phyloP scores from a whole-genome alignment of 2,329 filamentous ascomycete species.

The Karstenula rhodostoma region DNA sequence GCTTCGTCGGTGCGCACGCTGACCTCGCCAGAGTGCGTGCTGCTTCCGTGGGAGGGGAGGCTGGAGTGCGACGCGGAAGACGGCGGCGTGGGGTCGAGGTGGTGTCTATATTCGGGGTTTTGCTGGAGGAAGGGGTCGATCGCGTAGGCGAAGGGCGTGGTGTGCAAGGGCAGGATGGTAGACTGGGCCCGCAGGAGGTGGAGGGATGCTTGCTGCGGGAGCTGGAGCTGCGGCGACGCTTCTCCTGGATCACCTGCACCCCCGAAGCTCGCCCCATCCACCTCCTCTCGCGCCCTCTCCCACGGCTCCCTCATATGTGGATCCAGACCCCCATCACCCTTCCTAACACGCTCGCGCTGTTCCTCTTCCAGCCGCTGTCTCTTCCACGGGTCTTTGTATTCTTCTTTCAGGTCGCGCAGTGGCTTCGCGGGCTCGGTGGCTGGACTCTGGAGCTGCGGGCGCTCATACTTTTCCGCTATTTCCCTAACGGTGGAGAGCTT shows the following conservation, averaged over 20 bases:
- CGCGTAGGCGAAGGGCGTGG: neutral
- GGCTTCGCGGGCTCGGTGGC: neutral
- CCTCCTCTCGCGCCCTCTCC: neutral
- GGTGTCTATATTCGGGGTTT: neutral
- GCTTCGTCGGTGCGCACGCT: neutral
- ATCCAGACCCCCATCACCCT: neutral
- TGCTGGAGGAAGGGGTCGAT: neutral
- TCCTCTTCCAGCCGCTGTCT: neutral
- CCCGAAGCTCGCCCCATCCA: too few relatives aligned
- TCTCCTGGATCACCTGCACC: neutral
- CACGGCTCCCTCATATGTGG: neutral
- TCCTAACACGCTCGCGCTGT: neutral
- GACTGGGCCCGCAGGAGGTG: neutral
- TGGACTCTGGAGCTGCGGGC: neutral
- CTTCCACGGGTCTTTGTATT: slow-evolving; percentile 2
- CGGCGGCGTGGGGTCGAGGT: neutral
- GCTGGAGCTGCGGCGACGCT: neutral
- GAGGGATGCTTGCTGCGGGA: neutral
- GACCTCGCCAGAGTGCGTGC: neutral
- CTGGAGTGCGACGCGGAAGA: neutral
- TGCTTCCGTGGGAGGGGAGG: neutral
- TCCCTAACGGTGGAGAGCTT: neutral
- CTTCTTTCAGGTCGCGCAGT: neutral
- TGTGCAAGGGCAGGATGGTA: neutral
- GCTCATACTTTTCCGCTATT: neutral